phyloP scores from a whole-genome alignment of 805 yeast genomes.

The Myxozyma lipomycoides region DNA sequence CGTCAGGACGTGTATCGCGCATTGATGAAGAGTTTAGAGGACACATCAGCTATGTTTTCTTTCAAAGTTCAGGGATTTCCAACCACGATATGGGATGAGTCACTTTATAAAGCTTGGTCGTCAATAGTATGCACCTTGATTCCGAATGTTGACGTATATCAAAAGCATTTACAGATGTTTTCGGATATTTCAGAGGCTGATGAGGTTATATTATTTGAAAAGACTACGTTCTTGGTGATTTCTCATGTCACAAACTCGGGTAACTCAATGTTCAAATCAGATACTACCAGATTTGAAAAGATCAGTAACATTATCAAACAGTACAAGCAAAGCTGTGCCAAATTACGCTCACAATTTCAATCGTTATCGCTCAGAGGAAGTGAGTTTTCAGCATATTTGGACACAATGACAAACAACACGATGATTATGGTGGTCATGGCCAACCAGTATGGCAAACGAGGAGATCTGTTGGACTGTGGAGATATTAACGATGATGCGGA shows the following conservation, averaged over 20 bases:
- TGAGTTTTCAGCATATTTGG: conserved; percentile 41
- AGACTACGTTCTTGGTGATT: conserved; percentile 82
- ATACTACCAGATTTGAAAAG: conserved; percentile 91
- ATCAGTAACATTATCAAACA: conserved; percentile 91
- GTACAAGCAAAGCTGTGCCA: conserved; percentile 86
- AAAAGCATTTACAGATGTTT: conserved; percentile 67
- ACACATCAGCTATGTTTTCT: conserved; percentile 47
- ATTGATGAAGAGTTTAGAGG: conserved; percentile 77
- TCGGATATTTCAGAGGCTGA: conserved; percentile 74
- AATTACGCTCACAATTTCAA: conserved; percentile 78
- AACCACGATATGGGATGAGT: conserved; percentile 96
- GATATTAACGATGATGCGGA: conserved; percentile 17
- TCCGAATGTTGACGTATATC: conserved; percentile 81
- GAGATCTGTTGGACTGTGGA: background rate
- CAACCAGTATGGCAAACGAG: conserved; percentile 21
- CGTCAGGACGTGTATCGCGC: conserved; percentile 62
- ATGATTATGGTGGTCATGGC: conserved; percentile 45
- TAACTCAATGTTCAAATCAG: conserved; percentile 42
- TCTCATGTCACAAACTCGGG: conserved; percentile 42
- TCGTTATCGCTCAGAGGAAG: conserved; percentile 64
- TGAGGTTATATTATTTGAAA: conserved; percentile 87
- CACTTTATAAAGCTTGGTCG: conserved; percentile 95
- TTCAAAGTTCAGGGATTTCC: conserved; percentile 64
- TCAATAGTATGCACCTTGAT: conserved; percentile 90
- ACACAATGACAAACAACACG: conserved; percentile 43